A percentile compares a stretch with the other conserved stretches of the same genome.
phyloP scores from a whole-genome alignment of 176 grass and related monocot genomes.

The Carex parvula region DNA sequence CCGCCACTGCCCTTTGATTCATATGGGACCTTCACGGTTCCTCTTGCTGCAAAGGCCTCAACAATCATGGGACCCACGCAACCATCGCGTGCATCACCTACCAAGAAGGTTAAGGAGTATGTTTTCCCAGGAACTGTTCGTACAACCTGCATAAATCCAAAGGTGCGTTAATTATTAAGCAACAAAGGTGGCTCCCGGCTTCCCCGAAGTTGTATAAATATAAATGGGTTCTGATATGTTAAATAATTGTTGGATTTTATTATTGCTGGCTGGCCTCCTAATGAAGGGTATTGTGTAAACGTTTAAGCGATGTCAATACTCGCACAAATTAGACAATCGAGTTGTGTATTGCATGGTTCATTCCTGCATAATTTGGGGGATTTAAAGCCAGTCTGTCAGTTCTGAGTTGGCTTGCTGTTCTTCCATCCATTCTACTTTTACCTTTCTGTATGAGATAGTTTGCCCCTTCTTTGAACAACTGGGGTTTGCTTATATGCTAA shows the following conservation, averaged over 20 bases:
- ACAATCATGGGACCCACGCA: slow-evolving; percentile 63
- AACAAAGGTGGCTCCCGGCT: not conserved
- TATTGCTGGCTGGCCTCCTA: not conserved
- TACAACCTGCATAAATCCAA: slow-evolving; percentile 43
- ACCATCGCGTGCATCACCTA: slow-evolving; percentile 59
- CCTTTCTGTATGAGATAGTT: no score
- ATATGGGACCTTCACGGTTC: slow-evolving; percentile 55
- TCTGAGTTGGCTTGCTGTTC: not conserved
- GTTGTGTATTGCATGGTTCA: not conserved
- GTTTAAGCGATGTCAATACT: not conserved
- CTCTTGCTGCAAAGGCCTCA: slow-evolving; percentile 60
- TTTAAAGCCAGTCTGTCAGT: not conserved
- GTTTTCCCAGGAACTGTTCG: slow-evolving; percentile 48
- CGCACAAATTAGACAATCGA: not conserved
- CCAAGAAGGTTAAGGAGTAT: slow-evolving; percentile 66
- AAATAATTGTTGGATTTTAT: not conserved
- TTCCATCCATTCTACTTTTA: not conserved
- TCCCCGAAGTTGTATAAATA: not conserved
- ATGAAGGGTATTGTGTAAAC: not conserved
- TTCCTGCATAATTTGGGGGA: not conserved
- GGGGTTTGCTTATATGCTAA: not conserved
- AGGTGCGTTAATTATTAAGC: not conserved
- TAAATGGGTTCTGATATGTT: not conserved
- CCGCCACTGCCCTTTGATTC: slow-evolving; percentile 62
- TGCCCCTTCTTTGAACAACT: not conserved